Evolutionary conservation across 257 asterid species (phyloP), one percentile per base, ranked within the genome.

Genomic region (Przewalskia tangutica): DNA sequence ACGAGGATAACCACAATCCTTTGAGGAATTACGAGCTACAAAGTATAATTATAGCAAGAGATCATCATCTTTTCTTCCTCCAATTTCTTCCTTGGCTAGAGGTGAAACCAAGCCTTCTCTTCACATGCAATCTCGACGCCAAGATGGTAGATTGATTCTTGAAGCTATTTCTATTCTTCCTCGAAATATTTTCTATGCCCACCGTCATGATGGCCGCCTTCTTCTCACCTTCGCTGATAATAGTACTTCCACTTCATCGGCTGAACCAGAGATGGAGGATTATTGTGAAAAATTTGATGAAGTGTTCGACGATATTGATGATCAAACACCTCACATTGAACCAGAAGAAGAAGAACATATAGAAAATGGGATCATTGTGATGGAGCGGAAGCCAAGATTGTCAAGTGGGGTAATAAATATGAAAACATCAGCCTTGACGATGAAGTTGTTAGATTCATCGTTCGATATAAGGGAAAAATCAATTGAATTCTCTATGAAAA

Each of bases 131-230:
- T 85, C 97, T 2, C 93, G 77, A 84, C 84, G 97, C 7, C 86
- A 84, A 76, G 84, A 90, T 44, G 99, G 97, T 0, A 82, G 97
- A 87, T 83, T 95, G 66, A 91, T 93, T 62, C 90, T 95, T 10
- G 95, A 95, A 86, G 99, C 92, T 0, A 89, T 95, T 42, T 80
- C 95, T 0, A 88, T 88, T 65, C 92, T 95, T 18, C 87, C 91
- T 2, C 90, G 71, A 34, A 87, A 88, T 55, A 81, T 77, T 55
- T 91, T 95, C 88, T 91, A 85, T 0, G 96, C 94, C 38, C 86
- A 88, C 20, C 92, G 98, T 50, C 14, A 70, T 7, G 86, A 90
- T 11, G 98, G 99, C 42, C 93, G 97, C 34, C 98, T 95, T 66
- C 89, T 90, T 55, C 83, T 95, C 64, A 91, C 89, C 63, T 40